phyloP scores from a whole-genome alignment of 768 basidiomycete genomes.

The Trametes maxima region DNA sequence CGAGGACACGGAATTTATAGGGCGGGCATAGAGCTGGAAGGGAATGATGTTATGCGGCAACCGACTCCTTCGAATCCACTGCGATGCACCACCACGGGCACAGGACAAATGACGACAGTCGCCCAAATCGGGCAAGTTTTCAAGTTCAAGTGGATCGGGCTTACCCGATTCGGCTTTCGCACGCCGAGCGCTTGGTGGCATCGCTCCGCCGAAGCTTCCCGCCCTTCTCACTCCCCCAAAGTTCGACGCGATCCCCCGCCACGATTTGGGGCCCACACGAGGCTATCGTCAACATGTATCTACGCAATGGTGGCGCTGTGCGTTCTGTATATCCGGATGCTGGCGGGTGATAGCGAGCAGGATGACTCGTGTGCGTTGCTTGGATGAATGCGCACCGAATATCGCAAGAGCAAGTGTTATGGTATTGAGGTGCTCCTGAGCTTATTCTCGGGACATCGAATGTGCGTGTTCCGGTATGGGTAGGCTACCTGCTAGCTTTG shows the following conservation, averaged over 20 bases:
- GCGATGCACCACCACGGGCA: slow-evolving; percentile 18
- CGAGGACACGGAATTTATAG: slow-evolving; percentile 10
- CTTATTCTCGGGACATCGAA: neutral
- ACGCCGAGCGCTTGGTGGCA: slow-evolving; percentile 8
- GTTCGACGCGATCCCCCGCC: neutral
- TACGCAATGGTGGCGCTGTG: neutral
- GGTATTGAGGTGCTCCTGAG: too few relatives aligned
- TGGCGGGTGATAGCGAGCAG: neutral
- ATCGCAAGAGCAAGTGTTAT: too few relatives aligned
- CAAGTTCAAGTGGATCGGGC: slow-evolving; percentile 24
- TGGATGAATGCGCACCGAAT: too few relatives aligned
- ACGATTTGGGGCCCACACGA: slow-evolving; percentile 1
- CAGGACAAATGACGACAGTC: slow-evolving; percentile 23
- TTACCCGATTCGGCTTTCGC: slow-evolving; percentile 7
- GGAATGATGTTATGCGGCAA: slow-evolving; percentile 24
- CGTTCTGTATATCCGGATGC: neutral
- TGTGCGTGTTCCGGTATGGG: too few relatives aligned
- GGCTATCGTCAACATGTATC: neutral
- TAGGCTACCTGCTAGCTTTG: too few relatives aligned
- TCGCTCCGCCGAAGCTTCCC: neutral
- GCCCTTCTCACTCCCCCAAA: neutral
- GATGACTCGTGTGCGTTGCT: too few relatives aligned
- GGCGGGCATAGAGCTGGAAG: neutral
- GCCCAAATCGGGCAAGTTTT: slow-evolving; percentile 22
- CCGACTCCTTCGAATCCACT: slow-evolving; percentile 23